Percentiles rank a stretch among this genome's conserved stretches.
These are phyloP conservation scores for Yamadazyma tumulicola DNA, from an alignment of 805 yeast species.

Conservation along the genomic window DNA sequence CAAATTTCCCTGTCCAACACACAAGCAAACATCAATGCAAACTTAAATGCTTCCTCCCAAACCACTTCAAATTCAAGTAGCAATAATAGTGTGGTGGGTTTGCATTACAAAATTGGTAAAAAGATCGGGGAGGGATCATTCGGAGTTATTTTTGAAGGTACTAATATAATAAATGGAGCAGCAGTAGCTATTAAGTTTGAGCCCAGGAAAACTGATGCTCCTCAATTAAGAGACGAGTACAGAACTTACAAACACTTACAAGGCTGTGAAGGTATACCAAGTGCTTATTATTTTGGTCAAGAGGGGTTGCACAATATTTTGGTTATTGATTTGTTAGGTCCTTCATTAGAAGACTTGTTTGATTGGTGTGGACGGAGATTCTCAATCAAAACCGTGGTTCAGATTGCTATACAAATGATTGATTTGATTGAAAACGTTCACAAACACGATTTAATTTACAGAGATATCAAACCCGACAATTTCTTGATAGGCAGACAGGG, in stretches of 20 bases:
- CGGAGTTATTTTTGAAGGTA: slow-evolving; percentile 96
- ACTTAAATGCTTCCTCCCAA: slow-evolving; percentile 1
- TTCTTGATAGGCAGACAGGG: slow-evolving; percentile 90
- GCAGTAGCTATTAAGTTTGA: slow-evolving; percentile 97
- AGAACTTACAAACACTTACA: slow-evolving; percentile 86
- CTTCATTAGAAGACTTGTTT: slow-evolving; percentile 91
- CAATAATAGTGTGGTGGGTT: slow-evolving; percentile 66
- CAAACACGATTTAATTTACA: slow-evolving; percentile 83
- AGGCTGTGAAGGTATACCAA: slow-evolving; percentile 84
- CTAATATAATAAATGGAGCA: slow-evolving; percentile 83
- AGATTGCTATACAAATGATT: slow-evolving; percentile 94
- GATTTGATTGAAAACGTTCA: slow-evolving; percentile 82
- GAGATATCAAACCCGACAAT: slow-evolving; percentile 98
- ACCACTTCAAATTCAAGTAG: slow-evolving; percentile 16
- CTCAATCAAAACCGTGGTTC: slow-evolving; percentile 82
- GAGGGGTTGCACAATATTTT: slow-evolving; percentile 95
- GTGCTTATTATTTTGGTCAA: slow-evolving; percentile 97
- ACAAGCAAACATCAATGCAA: neutral
- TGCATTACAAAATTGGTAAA: slow-evolving; percentile 94
- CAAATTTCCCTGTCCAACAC: slow-evolving; percentile 2
- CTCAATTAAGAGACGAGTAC: slow-evolving; percentile 94
- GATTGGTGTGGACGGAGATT: slow-evolving; percentile 98
- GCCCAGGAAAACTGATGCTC: slow-evolving; percentile 95
- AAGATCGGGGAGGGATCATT: slow-evolving; percentile 98
- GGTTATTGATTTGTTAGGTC: slow-evolving; percentile 93